Conservation (phyloP, 2,329 filamentous ascomycete genomes). For the Paracorniculantispora psalliotae region DNA sequence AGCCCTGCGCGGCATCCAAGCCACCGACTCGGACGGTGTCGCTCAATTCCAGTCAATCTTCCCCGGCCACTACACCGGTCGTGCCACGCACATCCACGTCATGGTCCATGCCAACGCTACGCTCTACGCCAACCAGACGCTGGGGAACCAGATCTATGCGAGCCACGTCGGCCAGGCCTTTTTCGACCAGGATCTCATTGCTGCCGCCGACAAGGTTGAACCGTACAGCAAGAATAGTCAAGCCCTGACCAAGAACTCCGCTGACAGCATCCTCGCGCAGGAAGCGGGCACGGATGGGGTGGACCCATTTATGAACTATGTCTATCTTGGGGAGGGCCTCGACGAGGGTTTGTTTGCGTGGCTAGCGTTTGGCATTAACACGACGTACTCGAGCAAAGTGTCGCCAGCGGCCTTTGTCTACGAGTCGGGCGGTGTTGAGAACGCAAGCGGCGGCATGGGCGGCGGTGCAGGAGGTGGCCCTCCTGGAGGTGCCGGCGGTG, state of each 20-base stretch:
- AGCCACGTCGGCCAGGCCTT: conserved; percentile 62
- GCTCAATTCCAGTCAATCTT: conserved; percentile 39
- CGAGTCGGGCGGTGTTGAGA: conserved; percentile 28
- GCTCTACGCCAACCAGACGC: conserved; percentile 28
- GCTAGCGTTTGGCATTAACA: conserved; percentile 49
- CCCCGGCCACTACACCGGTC: conserved; percentile 40
- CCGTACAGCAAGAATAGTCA: conserved; percentile 46
- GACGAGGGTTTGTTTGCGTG: conserved; percentile 50
- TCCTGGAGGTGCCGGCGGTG: not conserved
- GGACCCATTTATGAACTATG: conserved; percentile 55
- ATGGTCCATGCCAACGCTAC: conserved; percentile 35
- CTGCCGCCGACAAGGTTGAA: conserved; percentile 40
- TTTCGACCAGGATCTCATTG: conserved; percentile 55
- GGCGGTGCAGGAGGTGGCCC: conserved; percentile 8
- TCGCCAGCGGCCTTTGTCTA: conserved; percentile 29
- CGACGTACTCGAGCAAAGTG: conserved; percentile 19
- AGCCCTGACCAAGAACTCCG: conserved; percentile 43
- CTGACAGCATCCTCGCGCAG: conserved; percentile 44
- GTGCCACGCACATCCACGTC: conserved; percentile 45
- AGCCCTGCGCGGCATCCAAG: conserved; percentile 34
- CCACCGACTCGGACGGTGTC: conserved; percentile 37
- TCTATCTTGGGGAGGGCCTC: conserved; percentile 48
- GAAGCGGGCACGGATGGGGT: conserved; percentile 43
- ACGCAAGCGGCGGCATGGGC: conserved; percentile 19
- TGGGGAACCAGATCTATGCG: conserved; percentile 33